These are phyloP conservation scores for Phaeosphaeriaceae sp. DNA, from an alignment of 2,329 filamentous ascomycete species.

Conservation along the genomic window DNA sequence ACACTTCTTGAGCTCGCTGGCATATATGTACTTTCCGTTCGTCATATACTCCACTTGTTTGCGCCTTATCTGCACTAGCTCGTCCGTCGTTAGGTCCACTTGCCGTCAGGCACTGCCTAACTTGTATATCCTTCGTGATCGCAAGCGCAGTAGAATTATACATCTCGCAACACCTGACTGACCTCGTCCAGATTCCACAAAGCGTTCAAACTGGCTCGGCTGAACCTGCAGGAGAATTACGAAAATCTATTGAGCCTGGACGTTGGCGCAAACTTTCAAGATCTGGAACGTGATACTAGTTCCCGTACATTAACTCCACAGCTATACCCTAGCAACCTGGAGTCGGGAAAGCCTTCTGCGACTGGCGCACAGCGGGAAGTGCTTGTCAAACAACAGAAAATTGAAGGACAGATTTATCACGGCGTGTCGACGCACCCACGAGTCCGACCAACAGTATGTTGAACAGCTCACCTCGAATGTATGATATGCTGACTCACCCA, in stretches of 20 bases:
- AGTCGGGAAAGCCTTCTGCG: neutral
- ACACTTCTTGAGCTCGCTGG: neutral
- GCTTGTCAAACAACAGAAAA: neutral
- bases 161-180: neutral
- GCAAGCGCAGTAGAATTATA: neutral
- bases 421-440: neutral
- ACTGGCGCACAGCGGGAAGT: neutral
- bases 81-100: neutral
- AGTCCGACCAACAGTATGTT: neutral
- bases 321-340: neutral
- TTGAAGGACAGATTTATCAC: too few relatives aligned
- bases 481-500: neutral
- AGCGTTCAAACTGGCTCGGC: constrained; percentile 2
- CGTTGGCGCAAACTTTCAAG: neutral
- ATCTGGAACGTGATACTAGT: neutral
- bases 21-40: neutral
- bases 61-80: neutral
- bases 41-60: neutral
- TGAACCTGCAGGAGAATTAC: neutral
- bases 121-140: neutral
- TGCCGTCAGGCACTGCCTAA: neutral
- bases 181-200: neutral
- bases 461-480: neutral
- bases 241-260: constrained; percentile 3
- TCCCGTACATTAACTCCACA: neutral